Base-by-base conservation (phyloP, 192 early-diverging fungal species). In the Linderina pennispora region DNA sequence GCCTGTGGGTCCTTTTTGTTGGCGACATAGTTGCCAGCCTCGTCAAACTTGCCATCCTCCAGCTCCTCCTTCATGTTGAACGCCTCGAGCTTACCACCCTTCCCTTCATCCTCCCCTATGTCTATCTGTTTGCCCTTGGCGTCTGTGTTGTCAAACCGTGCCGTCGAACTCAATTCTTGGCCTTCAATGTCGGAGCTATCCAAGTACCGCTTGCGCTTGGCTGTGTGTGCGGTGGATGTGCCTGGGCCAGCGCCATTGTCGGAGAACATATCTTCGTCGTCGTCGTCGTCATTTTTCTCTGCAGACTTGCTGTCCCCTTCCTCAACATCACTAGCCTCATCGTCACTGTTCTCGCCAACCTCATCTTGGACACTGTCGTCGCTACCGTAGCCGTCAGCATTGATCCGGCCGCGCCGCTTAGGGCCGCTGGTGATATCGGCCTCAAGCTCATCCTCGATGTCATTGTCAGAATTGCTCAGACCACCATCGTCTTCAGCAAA, bases 11-110 rank as follows among this genome's bases (percentile, higher is more conserved):
- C 82, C 36, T 78, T 49, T 43, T 85, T 83, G 48, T 75, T 74
- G 20, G 84, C 81, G 16, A 81, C 60, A 71, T 85, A 96, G 33
- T 85, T 81, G 0, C 88, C 83, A 1, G 75, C 39, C 9, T 71
- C 66, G 38, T 88, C 82, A 46, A 86, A 81, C 22, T 71, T 70
- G 6, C 81, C 78, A 43, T 86, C 84, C 33, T 83, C 80, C 45
- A 91, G 36, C 14, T 88, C 87, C 8, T 77, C 62, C n/a, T 74
- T 74, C 84, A 91, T 88, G 43, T 85, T 80, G 45, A 89, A 89
- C 1, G 84, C 84, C 46, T 82, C 78, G 11, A 89, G 58, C 24
- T 40, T 54, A 0, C 6, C 14, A 42, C 36, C 16, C 17, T 49
- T 25, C 26, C 25, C 20, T 23, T 44, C 1, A 11, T 36, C 19